A percentile compares a stretch with the other conserved stretches of the same genome.
Conservation (phyloP, 202 grass and related monocot species). For the Schoenoplectus tabernaemontani region DNA sequence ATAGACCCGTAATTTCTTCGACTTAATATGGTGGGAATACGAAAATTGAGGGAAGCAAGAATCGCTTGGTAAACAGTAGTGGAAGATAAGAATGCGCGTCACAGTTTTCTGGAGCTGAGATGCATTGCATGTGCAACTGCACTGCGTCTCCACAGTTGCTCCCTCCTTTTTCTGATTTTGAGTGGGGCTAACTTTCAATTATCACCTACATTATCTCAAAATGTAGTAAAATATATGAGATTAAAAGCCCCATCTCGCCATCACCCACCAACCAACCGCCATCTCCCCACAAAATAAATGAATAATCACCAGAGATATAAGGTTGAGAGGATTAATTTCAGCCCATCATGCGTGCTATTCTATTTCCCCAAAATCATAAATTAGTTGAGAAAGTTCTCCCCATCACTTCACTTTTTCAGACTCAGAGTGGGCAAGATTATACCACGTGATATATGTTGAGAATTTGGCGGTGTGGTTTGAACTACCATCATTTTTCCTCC, state of each 20-base stretch:
- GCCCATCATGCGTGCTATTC: no score
- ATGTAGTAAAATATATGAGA: neutral
- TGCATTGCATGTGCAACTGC: neutral
- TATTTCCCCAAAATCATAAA: neutral
- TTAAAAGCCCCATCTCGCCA: neutral
- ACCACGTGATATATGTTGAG: neutral
- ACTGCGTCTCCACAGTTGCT: constrained; percentile 3
- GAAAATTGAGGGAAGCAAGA: neutral
- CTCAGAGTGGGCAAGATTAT: neutral
- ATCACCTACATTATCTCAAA: neutral
- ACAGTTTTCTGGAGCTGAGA: neutral
- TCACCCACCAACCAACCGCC: neutral
- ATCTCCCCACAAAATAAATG: neutral
- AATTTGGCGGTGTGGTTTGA: neutral
- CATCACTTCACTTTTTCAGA: neutral
- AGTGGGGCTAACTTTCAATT: constrained; percentile 12
- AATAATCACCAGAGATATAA: neutral
- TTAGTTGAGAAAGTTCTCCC: neutral
- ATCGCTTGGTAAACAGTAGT: neutral
- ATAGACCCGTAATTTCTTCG: no score
- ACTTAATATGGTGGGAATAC: neutral
- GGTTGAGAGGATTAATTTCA: neutral
- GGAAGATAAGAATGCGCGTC: neutral
- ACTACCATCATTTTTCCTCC: neutral
- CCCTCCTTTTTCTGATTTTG: neutral